Base-by-base conservation (phyloP, 805 yeast genomes). In the Hanseniaspora clermontiae region DNA sequence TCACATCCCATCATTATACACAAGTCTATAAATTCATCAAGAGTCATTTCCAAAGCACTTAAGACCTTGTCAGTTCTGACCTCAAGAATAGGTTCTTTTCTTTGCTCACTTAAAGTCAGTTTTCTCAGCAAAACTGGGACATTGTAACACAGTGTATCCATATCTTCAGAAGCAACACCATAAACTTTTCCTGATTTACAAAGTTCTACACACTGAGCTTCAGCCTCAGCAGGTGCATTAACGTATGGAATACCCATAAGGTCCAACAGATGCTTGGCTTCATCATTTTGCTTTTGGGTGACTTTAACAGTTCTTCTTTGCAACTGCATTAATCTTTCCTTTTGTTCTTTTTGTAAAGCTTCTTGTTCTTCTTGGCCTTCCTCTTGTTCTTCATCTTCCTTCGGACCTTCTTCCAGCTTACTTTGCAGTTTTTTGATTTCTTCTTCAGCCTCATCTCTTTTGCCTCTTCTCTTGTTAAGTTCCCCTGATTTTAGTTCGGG, bases 131-230 rank as follows among this genome's bases (percentile, higher is more conserved):
- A 71, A 59, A 72, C 81, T 6, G 95, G 93, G 1, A 97, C 87
- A 57, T 81, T 83, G 66, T 91, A 93, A 65, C 97, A 93, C 57
- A 93, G 69, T 1, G 98, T 93, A 70, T 93, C 98, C 98, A 93
- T 93, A 79, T 93, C 98, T 68, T 93, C 98, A 6, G 95, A 85
- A 1, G 97, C 98, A 2, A 97, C 96, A 9, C 95, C 98, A 66
- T 83, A 93, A 0, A 91, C 97, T 65, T 88, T 89, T 1, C 96
- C 97, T 12, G 81, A 79, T 58, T 81, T 79, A 3, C 97, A 97
- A 49, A 93, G 71, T 60, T 82, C 93, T 0, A 98, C 97, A 74
- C 98, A 93, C 65, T 93, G 97, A 0, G 98, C 96, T 68, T 93
- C 99, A 1, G 99, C 99, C 70, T 93, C 99, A 67, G 96, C 84